Base-by-base conservation (phyloP, 805 yeast species). In the Limtongozyma cylindracea region DNA sequence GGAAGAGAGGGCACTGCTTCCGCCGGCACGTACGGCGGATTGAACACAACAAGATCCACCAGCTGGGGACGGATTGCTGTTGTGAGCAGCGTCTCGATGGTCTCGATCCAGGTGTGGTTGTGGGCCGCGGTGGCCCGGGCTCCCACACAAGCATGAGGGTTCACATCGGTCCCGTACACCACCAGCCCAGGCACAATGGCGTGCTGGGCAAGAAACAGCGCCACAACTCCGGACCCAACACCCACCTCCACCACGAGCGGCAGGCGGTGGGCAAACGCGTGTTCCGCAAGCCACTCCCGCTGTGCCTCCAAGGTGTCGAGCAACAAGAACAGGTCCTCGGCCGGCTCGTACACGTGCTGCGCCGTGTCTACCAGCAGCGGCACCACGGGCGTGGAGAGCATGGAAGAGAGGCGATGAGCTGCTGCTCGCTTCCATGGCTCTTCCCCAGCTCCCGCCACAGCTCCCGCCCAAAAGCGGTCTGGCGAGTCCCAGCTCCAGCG, bases 21-120 rank as follows among this genome's bases (percentile, higher is more conserved):
- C 1, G 84, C 76, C 0, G 98, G 98, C 1, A 88, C 98, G 38
- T 88, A 88, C 0, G 98, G 98, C 1, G 98, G 98, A 36, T 88
- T 88, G 45, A 88, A 88, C 1, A 88, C 52, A 12, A 88, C 46
- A 1, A 84, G 25, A 34, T 88, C 96, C 2, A 80, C 54, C 4
- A 45, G 22, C 2, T 52, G 31, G 0, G 36, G 35, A 8, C 57
- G 39, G 7, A 78, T 29, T 3, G 62, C 51, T 33, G 61, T 60
- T 38, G 66, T 56, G 27, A 72, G 74, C n/a, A 39, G 29, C 9
- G 39, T 27, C 21, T 49, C 53, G 10, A 36, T 21, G 6, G 20
- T 19, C 15, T 21, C 21, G 10, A 21, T 22, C 3, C 22, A 22
- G 5, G 21, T 22, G 6, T 26, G 29, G 29, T 47, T 47, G 13